Evolutionary conservation across 495 filamentous ascomycete genomes (phyloP), one percentile per base, ranked within the genome.

Genomic region (Thozetella sp.): DNA sequence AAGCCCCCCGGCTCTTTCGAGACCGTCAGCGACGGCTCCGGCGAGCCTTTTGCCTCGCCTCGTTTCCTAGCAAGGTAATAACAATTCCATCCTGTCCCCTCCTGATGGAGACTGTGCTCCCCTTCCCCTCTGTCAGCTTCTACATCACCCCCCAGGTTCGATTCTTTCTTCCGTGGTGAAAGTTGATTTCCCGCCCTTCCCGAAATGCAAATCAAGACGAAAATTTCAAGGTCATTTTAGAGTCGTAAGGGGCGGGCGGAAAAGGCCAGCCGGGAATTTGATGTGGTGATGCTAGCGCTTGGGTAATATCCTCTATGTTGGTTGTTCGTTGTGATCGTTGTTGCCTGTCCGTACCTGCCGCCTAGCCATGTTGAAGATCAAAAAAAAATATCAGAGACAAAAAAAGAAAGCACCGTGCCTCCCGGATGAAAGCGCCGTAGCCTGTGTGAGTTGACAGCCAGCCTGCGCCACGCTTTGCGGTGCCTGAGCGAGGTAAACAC

Each of bases 251-350:
- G 6, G 43, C 43, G 6, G 43, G n/a, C 9, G 20, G 3, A n/a
- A 15, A 20, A 3, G n/a, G 10, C 9, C 43, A 10, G 43, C 43
- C 43, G 6, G n/a, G 20, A 10, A 13, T 48, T 10, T 48, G 43
- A 48, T 48, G 43, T 15, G 6, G 43, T 48, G 43, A 48, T 48
- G 43, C 43, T 48, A n/a, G 43, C 43, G 43, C 43, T 48, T 48
- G 10, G 43, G 43, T 10, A 20, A 48, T 48, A 48, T 48, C n/a
- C 43, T 48, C 43, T 48, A 48, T 48, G 43, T n/a, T 48, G 20
- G 12, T 48, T 48, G 43, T 48, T 48, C 43, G 43, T 48, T 10
- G 6, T 48, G 43, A 48, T 48, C 43, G n/a, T 48, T 11, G 43
- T 48, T 48, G 43, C 43, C 30, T 37, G 30, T 15, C 43, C 20